A percentile compares a stretch with the other conserved stretches of the same genome.
Evolutionary conservation across 2,329 filamentous ascomycete genomes (phyloP).

Genomic region (Diaporthe citri): DNA sequence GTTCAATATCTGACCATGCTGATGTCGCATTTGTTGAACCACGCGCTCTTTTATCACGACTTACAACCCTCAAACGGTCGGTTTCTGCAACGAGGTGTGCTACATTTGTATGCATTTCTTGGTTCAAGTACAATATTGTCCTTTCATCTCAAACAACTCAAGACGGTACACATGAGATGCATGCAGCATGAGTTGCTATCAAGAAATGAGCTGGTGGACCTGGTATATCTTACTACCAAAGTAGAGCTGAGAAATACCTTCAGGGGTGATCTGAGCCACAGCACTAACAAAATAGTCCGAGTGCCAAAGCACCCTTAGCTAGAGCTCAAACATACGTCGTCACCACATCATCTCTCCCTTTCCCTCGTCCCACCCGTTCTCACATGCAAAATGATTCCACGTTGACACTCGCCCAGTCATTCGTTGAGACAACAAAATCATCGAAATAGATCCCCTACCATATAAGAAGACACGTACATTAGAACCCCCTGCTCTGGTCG

Average conservation of each 20-base stretch:
- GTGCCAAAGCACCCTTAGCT: background rate
- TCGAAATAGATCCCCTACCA: background rate
- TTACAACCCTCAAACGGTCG: too few relatives aligned
- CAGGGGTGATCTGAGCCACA: background rate
- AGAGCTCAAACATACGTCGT: constrained; percentile 31
- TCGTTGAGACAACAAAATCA: background rate
- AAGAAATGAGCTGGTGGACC: background rate
- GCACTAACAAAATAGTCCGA: constrained; percentile 16
- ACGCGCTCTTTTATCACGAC: background rate
- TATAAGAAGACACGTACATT: background rate
- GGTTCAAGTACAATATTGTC: background rate
- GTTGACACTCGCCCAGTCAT: background rate
- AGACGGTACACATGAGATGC: too few relatives aligned
- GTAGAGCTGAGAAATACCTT: background rate
- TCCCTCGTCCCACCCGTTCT: constrained; percentile 3
- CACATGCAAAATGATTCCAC: constrained; percentile 15
- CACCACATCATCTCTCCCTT: constrained; percentile 22
- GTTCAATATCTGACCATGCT: background rate
- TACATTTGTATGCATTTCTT: too few relatives aligned
- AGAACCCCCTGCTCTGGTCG: background rate
- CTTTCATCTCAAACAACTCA: background rate
- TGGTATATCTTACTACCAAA: background rate
- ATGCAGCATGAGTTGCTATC: background rate
- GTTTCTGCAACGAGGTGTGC: background rate
- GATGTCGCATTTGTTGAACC: background rate